A percentile compares a stretch with the other conserved stretches of the same genome.
These are phyloP conservation scores for Aspergillus calidoustus DNA, from an alignment of 2,329 filamentous ascomycete species.

Conservation along the genomic window DNA sequence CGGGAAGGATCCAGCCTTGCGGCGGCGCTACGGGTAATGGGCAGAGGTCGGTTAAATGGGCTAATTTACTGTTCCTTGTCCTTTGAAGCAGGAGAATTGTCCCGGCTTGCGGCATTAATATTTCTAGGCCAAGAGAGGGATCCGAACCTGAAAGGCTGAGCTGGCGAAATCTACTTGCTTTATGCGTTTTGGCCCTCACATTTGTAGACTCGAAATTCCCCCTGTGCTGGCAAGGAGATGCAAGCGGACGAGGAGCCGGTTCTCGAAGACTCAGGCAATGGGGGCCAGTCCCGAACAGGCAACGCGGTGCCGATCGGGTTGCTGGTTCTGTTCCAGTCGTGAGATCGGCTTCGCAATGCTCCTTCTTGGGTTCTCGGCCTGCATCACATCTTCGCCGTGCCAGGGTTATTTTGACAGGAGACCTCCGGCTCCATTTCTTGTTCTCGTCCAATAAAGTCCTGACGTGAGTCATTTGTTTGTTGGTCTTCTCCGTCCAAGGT, in stretches of 20 bases:
- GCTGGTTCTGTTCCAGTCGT: conserved; percentile 3
- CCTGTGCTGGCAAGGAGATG: background rate
- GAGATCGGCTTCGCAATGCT: background rate
- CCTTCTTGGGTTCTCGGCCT: background rate
- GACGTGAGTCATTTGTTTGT: background rate
- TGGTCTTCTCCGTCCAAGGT: conserved; percentile 18
- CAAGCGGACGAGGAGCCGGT: background rate
- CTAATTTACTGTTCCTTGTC: background rate
- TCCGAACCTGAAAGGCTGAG: background rate
- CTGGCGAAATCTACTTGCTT: background rate
- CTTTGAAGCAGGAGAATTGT: background rate
- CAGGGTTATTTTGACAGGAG: background rate
- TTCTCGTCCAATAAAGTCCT: background rate
- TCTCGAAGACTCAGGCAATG: background rate
- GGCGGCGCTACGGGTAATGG: background rate
- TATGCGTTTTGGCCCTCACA: background rate
- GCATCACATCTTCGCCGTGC: background rate
- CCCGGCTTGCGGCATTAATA: background rate
- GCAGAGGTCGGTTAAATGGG: background rate
- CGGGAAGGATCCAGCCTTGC: conserved; percentile 1
- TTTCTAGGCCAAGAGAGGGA: background rate
- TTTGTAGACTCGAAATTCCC: background rate
- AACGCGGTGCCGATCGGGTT: background rate
- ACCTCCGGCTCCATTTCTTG: background rate
- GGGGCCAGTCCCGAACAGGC: background rate